These are phyloP conservation scores for Sisymbrium irio DNA, from an alignment of 345 rosid species.

Conservation along the genomic window DNA sequence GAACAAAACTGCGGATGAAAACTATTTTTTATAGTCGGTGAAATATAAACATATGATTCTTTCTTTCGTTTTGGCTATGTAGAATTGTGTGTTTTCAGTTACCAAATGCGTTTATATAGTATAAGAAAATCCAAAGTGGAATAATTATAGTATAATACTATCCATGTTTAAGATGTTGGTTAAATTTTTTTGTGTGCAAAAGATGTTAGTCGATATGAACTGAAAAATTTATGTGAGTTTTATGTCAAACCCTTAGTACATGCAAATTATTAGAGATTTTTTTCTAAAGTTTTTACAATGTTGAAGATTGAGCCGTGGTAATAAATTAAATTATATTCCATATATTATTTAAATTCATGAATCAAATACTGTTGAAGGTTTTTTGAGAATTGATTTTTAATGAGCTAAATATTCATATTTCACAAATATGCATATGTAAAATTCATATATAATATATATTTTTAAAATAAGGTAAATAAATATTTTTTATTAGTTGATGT, in stretches of 20 bases:
- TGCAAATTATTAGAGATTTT: background rate
- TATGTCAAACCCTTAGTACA: background rate
- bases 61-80: background rate
- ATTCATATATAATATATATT: no score
- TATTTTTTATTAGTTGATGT: no score
- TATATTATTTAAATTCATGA: background rate
- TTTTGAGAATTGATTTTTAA: background rate
- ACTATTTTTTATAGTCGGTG: background rate
- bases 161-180: background rate
- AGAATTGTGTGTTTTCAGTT: background rate
- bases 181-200: no score
- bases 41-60: background rate
- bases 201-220: no score
- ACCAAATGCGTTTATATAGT: background rate
- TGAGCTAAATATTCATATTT: background rate
- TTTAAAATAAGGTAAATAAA: no score
- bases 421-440: background rate
- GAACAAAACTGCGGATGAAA: conserved; percentile 1
- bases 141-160: background rate
- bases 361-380: background rate
- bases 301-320: background rate
- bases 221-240: background rate
- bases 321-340: background rate
- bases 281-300: background rate
- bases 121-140: background rate